Base-by-base conservation (phyloP, 352 stramenopile genomes). In the Phytophthora foliorum region DNA sequence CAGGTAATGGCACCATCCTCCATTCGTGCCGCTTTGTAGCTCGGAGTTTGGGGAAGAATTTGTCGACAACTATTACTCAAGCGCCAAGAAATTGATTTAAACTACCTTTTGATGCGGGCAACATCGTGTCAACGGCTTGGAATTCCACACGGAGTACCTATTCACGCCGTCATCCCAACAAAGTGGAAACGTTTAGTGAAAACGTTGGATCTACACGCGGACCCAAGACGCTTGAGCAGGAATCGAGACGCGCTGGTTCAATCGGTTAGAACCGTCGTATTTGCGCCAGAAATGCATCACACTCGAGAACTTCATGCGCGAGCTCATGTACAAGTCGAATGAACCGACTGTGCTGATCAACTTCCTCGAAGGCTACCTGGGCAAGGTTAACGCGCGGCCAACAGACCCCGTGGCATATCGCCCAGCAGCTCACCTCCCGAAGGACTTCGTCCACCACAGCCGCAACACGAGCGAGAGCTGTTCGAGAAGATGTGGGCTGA, bases 401-500 rank as follows among this genome's bases (percentile, higher is more conserved):
- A 76, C 69, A 0, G 87, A 96, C 57, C 80, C 85, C 3, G 75
- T 80, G 29, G 85, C 79, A 25, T 81, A 81, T 45, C 87, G 89
- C 3, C 87, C 89, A 19, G 73, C 82, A 22, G 87, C 89, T 21
- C 89, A 96, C 61, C 65, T 96, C 31, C 89, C 89, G 1, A 96
- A 96, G 71, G 89, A 96, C 57, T 95, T 69, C 88, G 97, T 52
- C 96, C 96, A 34, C 90, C 93, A 10, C 97, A 99, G 73, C 97
- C 97, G 9, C 83, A 90, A 29, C 87, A 98, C 70, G 95, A 99
- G 78, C 84, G 97, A 51, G 91, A 97, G 45, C 90, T 98, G 44
- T 99, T 98, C 76, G 96, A 99, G 78, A 97, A 98, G 81, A 91
- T 98, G 80, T 99, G 97, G 97, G 91, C 92, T 9, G 91, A 99